phyloP scores from a whole-genome alignment of 2,329 filamentous ascomycete species.

The Hypomyces rosellus region DNA sequence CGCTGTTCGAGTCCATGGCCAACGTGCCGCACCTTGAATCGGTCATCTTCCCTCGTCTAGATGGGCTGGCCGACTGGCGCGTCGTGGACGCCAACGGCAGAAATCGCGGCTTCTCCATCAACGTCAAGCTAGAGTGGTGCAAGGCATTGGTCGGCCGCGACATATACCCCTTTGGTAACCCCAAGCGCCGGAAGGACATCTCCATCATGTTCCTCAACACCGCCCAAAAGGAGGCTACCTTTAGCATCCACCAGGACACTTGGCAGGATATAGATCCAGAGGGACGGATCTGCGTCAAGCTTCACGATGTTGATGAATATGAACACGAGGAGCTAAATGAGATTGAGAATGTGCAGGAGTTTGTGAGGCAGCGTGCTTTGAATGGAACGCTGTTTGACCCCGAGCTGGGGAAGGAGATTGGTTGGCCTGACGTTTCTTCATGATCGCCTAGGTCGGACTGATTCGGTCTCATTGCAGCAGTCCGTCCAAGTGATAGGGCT shows the following conservation, averaged over 20 bases:
- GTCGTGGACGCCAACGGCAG: not conserved
- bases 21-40: slow-evolving; percentile 2
- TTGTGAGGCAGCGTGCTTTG: not conserved
- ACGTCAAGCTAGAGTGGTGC: slow-evolving; percentile 12
- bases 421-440: not conserved
- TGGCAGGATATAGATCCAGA: slow-evolving; percentile 1
- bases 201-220: not conserved
- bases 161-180: not conserved
- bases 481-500: no score
- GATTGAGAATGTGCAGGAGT: not conserved
- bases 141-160: not conserved
- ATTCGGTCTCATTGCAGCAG: no score
- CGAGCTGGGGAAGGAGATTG: not conserved
- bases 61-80: not conserved
- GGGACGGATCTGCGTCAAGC: not conserved
- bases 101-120: not conserved
- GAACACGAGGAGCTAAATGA: not conserved
- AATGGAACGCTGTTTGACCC: not conserved
- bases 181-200: not conserved
- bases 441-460: no score
- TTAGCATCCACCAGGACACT: not conserved
- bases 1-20: slow-evolving; percentile 6
- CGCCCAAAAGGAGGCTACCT: not conserved
- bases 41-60: slow-evolving; percentile 7
- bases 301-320: not conserved